Base-by-base conservation (phyloP, 2,329 filamentous ascomycete species). In the Dryadomyces quercivorus region DNA sequence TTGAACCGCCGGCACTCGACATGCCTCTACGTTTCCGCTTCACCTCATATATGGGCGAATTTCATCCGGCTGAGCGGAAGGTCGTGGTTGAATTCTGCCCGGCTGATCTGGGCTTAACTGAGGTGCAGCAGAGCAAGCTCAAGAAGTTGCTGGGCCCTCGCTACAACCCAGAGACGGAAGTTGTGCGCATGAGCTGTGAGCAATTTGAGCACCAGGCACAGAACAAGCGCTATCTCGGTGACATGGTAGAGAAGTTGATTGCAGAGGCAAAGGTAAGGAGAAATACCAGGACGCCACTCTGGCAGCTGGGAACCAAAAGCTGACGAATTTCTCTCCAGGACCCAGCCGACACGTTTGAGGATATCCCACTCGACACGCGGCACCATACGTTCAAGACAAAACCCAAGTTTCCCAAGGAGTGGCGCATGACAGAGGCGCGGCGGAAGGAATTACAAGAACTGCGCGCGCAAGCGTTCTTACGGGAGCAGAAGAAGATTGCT, bases 1-100 rank as follows among this genome's bases (percentile, higher is more conserved):
- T 95, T 67, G 71, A 77, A 57, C 80, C 83, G 2, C 89, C 92
- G 2, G 76, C 78, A 15, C 68, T 75, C 34, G 69, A 81, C 48
- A 77, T 87, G 62, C 82, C 89, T 48, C 81, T 98, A 56, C 86
- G 92, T 63, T 98, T 96, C 82, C 85, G 93, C 63, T 96, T 95
- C 75, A 98, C 93, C 16, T 91, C 86, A 42, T 97, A 97, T 72
- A 85, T 98, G 78, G 92, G 92, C 63, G 93, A 97, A 71, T 75
- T 80, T 55, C 94, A 98, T 71, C 92, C 93, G 0, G 89, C 92
- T 2, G 83, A 90, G 70, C 84, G 83, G 66, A 98, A 98, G 75
- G 91, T 98, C 20, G 91, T 97, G 13, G 82, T 97, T 54, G 88
- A 96, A 67, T 95, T 97, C 70, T 81, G 77, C 59, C 84, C 86